Percentiles rank a stretch among this genome's conserved stretches.
These are phyloP conservation scores for Nemania sp. DNA, from an alignment of 2,329 filamentous ascomycete species.

Conservation along the genomic window DNA sequence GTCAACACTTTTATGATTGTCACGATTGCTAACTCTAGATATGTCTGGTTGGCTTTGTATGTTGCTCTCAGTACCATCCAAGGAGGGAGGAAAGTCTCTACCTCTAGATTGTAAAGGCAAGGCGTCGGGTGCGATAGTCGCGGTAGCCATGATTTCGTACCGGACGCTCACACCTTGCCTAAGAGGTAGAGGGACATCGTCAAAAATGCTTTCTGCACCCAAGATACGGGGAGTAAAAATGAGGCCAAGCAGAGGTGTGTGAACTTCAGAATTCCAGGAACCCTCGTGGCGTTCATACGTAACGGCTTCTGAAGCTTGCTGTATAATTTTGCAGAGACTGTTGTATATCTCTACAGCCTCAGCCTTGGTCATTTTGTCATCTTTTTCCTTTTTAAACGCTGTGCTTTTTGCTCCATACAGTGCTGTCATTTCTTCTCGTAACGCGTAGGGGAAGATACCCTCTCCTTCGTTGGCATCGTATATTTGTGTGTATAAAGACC, in stretches of 20 bases:
- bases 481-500: constrained; percentile 11
- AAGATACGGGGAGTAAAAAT: neutral
- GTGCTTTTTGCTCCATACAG: neutral
- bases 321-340: constrained; percentile 6
- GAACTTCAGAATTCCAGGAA: constrained; percentile 13
- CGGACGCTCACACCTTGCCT: too few relatives aligned
- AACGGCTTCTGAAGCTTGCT: constrained; percentile 3
- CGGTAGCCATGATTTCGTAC: too few relatives aligned
- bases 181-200: too few relatives aligned
- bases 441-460: neutral
- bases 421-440: constrained; percentile 2
- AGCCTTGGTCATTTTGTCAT: constrained; percentile 1
- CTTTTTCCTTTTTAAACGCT: constrained; percentile 1
- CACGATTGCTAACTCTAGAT: too few relatives aligned
- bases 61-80: too few relatives aligned
- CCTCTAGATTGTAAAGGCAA: too few relatives aligned
- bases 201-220: neutral
- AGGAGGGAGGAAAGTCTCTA: too few relatives aligned
- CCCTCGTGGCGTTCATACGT: constrained; percentile 9
- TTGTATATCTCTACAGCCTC: neutral
- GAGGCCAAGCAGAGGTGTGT: constrained; percentile 11
- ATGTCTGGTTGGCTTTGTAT: too few relatives aligned
- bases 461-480: neutral
- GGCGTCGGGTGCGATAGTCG: too few relatives aligned
- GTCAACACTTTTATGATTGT: too few relatives aligned